Percentiles rank a stretch among this genome's conserved stretches.
phyloP scores from a whole-genome alignment of 345 rosid genomes.

The Populus deltoides region DNA sequence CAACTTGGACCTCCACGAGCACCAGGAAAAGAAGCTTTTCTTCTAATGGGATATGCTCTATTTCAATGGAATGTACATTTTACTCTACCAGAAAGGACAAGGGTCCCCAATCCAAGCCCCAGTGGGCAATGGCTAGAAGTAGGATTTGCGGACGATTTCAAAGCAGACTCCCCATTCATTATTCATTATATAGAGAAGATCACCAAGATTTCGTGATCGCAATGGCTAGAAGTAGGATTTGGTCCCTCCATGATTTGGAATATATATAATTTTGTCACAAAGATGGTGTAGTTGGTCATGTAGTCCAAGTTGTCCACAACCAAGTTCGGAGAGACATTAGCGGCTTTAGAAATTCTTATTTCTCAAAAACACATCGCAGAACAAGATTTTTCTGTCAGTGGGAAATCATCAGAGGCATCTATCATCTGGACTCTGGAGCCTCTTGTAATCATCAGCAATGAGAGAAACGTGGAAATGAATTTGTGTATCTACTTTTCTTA shows the following conservation, averaged over 20 bases:
- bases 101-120: slow-evolving; percentile 4
- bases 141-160: too few relatives aligned
- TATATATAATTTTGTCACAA: not conserved
- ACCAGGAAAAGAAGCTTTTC: not conserved
- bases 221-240: slow-evolving; percentile 1
- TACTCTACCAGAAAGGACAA: not conserved
- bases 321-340: not conserved
- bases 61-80: not conserved
- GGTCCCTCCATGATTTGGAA: not conserved
- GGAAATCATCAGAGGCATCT: not conserved
- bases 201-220: too few relatives aligned
- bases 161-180: too few relatives aligned
- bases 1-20: not conserved
- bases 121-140: not conserved
- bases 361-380: not conserved
- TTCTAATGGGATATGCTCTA: not conserved
- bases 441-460: not conserved
- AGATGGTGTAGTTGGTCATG: not conserved
- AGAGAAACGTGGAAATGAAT: not conserved
- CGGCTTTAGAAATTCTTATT: not conserved
- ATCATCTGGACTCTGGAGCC: not conserved
- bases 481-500: not conserved
- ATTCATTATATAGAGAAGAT: too few relatives aligned
- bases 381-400: not conserved
- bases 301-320: slow-evolving; percentile 3